phyloP scores from a whole-genome alignment of 805 yeast genomes.

The Hanseniaspora thailandica region DNA sequence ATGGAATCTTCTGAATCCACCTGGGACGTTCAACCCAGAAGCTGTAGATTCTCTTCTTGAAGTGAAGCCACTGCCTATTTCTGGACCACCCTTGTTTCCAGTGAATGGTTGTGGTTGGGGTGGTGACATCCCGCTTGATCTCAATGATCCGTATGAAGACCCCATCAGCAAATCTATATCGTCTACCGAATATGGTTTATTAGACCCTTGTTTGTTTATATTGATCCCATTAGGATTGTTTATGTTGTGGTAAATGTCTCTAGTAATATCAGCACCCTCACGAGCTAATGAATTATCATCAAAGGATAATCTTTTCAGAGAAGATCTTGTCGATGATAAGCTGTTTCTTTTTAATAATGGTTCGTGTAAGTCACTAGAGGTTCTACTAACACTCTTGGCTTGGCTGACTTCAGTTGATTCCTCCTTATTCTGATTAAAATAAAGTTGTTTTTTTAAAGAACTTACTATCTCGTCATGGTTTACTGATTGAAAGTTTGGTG shows the following conservation, averaged over 20 bases:
- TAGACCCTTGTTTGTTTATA: constrained; percentile 13
- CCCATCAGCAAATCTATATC: constrained; percentile 19
- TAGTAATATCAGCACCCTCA: constrained; percentile 31
- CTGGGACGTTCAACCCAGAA: constrained; percentile 61
- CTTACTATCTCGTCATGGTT: constrained; percentile 26
- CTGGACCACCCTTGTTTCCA: not conserved
- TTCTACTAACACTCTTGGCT: constrained; percentile 12
- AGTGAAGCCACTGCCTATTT: constrained; percentile 16
- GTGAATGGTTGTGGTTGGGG: not conserved
- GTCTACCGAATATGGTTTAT: constrained; percentile 21
- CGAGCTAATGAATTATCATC: constrained; percentile 19
- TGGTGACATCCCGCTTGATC: constrained; percentile 2
- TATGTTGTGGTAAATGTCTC: constrained; percentile 29
- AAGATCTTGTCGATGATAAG: constrained; percentile 2
- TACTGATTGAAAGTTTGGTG: constrained; percentile 27
- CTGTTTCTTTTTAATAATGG: constrained; percentile 1
- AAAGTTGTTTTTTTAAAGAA: constrained; percentile 25
- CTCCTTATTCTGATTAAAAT: constrained; percentile 19
- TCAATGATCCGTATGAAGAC: constrained; percentile 3
- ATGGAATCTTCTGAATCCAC: constrained; percentile 70
- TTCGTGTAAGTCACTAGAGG: constrained; percentile 13
- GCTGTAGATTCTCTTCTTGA: constrained; percentile 52
- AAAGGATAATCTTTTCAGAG: constrained; percentile 7
- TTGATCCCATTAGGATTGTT: constrained; percentile 8
- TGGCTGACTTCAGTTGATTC: constrained; percentile 8